Evolutionary conservation across 257 asterid genomes (phyloP).

Genomic region (Mitragyna speciosa): DNA sequence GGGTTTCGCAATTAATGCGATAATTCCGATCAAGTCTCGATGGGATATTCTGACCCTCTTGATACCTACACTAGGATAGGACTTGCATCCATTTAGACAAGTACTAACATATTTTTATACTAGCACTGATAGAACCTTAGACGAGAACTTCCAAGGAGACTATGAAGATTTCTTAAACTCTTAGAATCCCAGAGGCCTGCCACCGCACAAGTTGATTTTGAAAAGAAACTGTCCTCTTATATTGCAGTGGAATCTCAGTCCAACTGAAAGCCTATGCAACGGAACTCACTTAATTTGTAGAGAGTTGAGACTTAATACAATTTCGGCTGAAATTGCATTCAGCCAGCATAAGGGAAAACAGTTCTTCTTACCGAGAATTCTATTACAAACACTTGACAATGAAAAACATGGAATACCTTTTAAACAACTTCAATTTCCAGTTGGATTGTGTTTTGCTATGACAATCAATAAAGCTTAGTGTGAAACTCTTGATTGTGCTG

Average conservation of each 20-base stretch:
- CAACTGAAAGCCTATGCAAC: background rate
- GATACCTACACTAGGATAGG: too few relatives aligned
- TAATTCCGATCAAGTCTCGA: too few relatives aligned
- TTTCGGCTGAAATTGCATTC: background rate
- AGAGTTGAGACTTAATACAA: background rate
- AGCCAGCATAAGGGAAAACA: background rate
- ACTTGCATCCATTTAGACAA: too few relatives aligned
- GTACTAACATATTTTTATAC: background rate
- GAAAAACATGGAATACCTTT: background rate
- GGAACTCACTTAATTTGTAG: conserved; percentile 4
- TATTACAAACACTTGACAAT: background rate
- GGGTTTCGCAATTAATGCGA: too few relatives aligned
- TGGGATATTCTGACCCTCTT: too few relatives aligned
- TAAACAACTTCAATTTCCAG: background rate
- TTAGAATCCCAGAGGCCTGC: background rate
- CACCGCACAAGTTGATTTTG: background rate
- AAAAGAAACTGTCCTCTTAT: background rate
- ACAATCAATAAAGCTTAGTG: background rate
- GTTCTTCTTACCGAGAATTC: background rate
- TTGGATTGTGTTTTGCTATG: background rate
- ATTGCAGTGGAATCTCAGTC: background rate
- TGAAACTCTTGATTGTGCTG: background rate
- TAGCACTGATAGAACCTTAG: background rate
- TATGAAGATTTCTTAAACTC: background rate
- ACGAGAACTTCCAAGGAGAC: background rate